These are phyloP conservation scores for Candida palmyrensis DNA, from an alignment of 805 yeast species.

Conservation along the genomic window DNA sequence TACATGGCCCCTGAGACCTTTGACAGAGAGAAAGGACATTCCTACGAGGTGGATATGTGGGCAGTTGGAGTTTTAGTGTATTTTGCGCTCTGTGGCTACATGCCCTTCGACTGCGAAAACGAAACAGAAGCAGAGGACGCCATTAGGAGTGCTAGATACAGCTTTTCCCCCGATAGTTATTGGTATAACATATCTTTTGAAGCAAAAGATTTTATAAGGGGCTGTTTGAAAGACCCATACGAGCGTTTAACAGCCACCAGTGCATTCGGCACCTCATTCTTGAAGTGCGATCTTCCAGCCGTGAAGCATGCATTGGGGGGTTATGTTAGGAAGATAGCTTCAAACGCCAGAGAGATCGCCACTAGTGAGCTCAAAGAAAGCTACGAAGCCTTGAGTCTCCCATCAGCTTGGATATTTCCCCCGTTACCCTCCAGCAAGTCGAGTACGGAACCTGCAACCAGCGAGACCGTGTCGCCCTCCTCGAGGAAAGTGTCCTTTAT, in stretches of 20 bases:
- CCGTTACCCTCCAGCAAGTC: no score
- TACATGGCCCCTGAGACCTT: conserved; percentile 72
- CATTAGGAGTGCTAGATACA: conserved; percentile 51
- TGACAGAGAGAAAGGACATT: conserved; percentile 47
- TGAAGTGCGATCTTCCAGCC: no score
- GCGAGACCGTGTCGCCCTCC: no score
- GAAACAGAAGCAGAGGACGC: conserved; percentile 65
- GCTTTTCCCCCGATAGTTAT: conserved; percentile 56
- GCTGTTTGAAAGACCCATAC: conserved; percentile 42
- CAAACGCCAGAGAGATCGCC: no score
- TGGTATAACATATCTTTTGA: conserved; percentile 46
- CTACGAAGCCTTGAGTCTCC: no score
- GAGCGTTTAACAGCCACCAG: conserved; percentile 43
- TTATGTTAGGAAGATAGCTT: no score
- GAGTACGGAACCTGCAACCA: no score
- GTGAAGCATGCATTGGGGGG: no score
- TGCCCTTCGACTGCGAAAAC: conserved; percentile 73
- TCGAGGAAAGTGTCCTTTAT: no score
- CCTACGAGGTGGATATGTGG: conserved; percentile 65
- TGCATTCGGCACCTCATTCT: conserved; percentile 42
- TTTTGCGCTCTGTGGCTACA: conserved; percentile 67
- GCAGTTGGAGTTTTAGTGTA: conserved; percentile 70
- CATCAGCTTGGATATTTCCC: no score
- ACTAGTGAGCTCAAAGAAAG: no score
- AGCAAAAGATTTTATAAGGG: conserved; percentile 55